Percentiles rank a stretch among this genome's conserved stretches.
Conservation (phyloP, 164 flowering plant genomes). For the Dillenia suffruticosa region DNA sequence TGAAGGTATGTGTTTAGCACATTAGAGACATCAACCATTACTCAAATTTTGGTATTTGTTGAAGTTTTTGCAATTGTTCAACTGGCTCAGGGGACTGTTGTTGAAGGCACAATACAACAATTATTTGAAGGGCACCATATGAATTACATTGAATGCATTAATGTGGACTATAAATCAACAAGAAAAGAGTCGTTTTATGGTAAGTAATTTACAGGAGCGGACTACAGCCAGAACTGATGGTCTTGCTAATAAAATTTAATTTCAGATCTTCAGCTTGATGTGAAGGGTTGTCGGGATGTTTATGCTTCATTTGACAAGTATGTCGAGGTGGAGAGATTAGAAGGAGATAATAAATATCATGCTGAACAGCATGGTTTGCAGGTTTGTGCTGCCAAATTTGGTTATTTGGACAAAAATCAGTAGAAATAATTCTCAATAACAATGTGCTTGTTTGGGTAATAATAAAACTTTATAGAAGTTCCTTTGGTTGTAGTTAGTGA, state of each 20-base stretch:
- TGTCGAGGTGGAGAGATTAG: conserved; percentile 35
- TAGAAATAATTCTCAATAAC: too few species aligned
- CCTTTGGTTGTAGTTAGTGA: too few species aligned
- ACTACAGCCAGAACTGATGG: too few species aligned
- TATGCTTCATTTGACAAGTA: conserved; percentile 44
- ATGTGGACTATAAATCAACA: conserved; percentile 36
- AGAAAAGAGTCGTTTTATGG: conserved; percentile 40
- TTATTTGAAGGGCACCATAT: conserved; percentile 40
- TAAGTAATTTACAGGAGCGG: background rate
- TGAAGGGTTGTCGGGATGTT: conserved; percentile 38
- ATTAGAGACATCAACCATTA: too few species aligned
- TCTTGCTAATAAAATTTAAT: background rate
- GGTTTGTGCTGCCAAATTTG: conserved; percentile 8
- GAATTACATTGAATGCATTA: conserved; percentile 40
- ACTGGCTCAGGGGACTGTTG: conserved; percentile 33
- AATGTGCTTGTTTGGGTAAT: too few species aligned
- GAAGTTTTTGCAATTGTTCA: too few species aligned
- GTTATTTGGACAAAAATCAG: too few species aligned
- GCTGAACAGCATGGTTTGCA: conserved; percentile 32
- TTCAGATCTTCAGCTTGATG: conserved; percentile 38
- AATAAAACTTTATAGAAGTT: too few species aligned
- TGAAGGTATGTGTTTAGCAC: conserved; percentile 22
- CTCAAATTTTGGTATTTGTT: too few species aligned
- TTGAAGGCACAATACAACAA: conserved; percentile 37
- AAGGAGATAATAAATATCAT: conserved; percentile 35